A percentile compares a stretch with the other conserved stretches of the same genome.
These are phyloP conservation scores for Geranium incanum DNA, from an alignment of 441 rosid genomes.

Conservation along the genomic window DNA sequence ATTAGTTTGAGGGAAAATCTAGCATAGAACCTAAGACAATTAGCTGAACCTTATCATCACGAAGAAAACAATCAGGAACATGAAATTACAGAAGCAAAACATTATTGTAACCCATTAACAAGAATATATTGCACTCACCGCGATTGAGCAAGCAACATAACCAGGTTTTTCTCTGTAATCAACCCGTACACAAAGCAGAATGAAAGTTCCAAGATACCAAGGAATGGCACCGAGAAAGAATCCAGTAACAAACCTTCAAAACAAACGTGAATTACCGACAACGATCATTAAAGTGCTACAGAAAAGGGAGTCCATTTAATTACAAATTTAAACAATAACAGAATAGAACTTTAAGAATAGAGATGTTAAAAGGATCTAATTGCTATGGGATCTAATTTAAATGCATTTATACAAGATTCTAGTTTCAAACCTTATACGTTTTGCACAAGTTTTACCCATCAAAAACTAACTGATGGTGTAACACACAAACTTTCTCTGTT, in stretches of 20 bases:
- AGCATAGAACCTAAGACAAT: not conserved
- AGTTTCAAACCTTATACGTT: not conserved
- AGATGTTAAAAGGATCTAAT: not conserved
- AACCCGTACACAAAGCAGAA: conserved; percentile 41
- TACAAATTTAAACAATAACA: not conserved
- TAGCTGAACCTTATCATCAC: not conserved
- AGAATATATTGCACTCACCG: conserved; percentile 36
- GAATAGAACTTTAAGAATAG: not conserved
- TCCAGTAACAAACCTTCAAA: conserved; percentile 57
- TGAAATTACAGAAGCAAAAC: not conserved
- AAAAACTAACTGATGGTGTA: too few species aligned
- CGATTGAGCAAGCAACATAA: conserved; percentile 67
- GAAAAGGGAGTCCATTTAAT: not conserved
- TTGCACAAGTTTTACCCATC: not conserved
- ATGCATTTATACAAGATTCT: not conserved
- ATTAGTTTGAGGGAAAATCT: not conserved
- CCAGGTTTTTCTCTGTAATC: conserved; percentile 82
- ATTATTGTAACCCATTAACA: not conserved
- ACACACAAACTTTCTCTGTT: too few species aligned
- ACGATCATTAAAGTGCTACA: not conserved
- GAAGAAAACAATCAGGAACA: not conserved
- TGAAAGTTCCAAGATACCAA: conserved; percentile 65
- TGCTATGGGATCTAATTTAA: not conserved
- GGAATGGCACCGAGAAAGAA: conserved; percentile 82
- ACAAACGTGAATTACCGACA: conserved; percentile 1